Percentiles rank a stretch among this genome's conserved stretches.
Evolutionary conservation across 345 rosid species (phyloP).

Genomic region (Rubroshorea leprosula): DNA sequence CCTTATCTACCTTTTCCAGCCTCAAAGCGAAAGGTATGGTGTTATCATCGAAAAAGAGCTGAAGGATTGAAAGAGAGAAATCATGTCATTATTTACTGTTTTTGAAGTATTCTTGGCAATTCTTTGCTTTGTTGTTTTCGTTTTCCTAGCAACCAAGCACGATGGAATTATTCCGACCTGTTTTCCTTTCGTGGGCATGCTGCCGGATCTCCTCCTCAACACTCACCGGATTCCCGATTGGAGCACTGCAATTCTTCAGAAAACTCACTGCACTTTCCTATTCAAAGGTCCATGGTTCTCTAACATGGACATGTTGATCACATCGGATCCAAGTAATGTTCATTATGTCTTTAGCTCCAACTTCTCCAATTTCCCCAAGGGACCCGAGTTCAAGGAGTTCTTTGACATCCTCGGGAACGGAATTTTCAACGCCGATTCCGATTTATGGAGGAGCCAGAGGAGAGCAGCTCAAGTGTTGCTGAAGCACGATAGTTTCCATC

Average conservation of each 20-base stretch:
- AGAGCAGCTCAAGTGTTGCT: slow-evolving; percentile 28
- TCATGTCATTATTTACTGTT: slow-evolving; percentile 21
- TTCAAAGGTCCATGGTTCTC: slow-evolving; percentile 38
- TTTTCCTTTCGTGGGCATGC: slow-evolving; percentile 57
- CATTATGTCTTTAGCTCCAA: slow-evolving; percentile 53
- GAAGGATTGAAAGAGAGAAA: too few relatives aligned
- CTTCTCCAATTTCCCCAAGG: slow-evolving; percentile 56
- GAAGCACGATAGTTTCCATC: slow-evolving; percentile 26
- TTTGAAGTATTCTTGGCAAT: slow-evolving; percentile 30
- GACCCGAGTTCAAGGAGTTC: slow-evolving; percentile 39
- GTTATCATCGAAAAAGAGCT: too few relatives aligned
- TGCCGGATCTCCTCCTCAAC: slow-evolving; percentile 32
- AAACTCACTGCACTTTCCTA: slow-evolving; percentile 19
- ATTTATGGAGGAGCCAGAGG: slow-evolving; percentile 44
- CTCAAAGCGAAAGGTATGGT: too few relatives aligned
- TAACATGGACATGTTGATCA: slow-evolving; percentile 26
- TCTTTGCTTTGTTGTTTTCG: slow-evolving; percentile 26
- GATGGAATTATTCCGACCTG: slow-evolving; percentile 20
- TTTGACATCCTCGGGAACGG: slow-evolving; percentile 59
- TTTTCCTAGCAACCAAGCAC: slow-evolving; percentile 9
- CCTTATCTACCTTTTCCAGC: too few relatives aligned
- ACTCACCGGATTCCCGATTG: slow-evolving; percentile 31
- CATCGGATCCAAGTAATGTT: slow-evolving; percentile 51
- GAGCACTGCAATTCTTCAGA: slow-evolving; percentile 22
- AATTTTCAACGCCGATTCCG: slow-evolving; percentile 43